Conservation (phyloP, 228 moss, liverwort and hornwort genomes). For the Sphagnum magellanicum region DNA sequence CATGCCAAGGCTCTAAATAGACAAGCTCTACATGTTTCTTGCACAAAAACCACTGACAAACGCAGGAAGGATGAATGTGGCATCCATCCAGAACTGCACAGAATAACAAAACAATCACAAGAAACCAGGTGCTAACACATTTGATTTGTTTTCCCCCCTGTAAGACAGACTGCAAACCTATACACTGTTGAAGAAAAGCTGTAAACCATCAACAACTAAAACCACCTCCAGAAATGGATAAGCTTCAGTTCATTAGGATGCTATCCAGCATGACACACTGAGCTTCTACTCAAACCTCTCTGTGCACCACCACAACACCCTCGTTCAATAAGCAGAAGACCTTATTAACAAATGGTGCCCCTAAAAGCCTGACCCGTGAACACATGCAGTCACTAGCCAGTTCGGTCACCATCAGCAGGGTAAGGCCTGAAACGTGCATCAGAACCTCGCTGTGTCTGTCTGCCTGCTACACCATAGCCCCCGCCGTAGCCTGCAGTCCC, state of each 20-base stretch:
- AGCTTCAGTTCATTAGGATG: not conserved
- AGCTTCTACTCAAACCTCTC: not conserved
- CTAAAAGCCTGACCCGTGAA: constrained; percentile 14
- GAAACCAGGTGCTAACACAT: not conserved
- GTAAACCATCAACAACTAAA: not conserved
- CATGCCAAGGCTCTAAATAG: too few species aligned
- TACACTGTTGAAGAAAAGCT: too few species aligned
- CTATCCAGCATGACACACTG: not conserved
- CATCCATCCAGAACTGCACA: not conserved
- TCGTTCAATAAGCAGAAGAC: constrained; percentile 36
- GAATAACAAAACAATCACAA: too few species aligned
- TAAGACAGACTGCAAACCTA: constrained; percentile 6
- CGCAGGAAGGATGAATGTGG: too few species aligned
- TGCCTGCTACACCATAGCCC: constrained; percentile 96
- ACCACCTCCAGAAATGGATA: not conserved
- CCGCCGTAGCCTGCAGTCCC: constrained; percentile 92
- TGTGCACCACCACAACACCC: constrained; percentile 6
- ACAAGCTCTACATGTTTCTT: too few species aligned
- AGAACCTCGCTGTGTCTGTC: constrained; percentile 99
- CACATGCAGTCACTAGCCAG: constrained; percentile 69
- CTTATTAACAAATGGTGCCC: constrained; percentile 58
- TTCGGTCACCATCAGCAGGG: constrained; percentile 92
- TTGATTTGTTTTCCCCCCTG: not conserved
- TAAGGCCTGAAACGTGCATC: constrained; percentile 93
- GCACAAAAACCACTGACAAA: too few species aligned